Base-by-base conservation (phyloP, 345 rosid genomes). In the Schrenkiella parvula region DNA sequence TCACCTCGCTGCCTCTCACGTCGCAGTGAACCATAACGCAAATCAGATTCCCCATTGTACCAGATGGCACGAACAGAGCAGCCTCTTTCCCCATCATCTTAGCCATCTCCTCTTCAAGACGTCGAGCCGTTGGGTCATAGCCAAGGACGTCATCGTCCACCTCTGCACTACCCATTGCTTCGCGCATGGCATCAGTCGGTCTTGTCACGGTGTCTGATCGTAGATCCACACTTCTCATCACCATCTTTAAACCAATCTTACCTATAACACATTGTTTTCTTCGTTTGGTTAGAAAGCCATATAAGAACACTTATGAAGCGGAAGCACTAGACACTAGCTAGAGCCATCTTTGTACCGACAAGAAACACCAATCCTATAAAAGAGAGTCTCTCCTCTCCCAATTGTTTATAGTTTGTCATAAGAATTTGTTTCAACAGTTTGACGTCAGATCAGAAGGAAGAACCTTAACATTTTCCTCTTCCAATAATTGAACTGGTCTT, bases 1-100 rank as follows among this genome's bases (percentile, higher is more conserved):
- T 89, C 51, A 89, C 92, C 79, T 95, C 97, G 28, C 97, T 95
- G 47, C 96, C 99, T 64, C 97, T 80, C 28, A 82, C 64, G 22
- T 89, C 88, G 48, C 99, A 95, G 42, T 91, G 97, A 72, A 84
- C 93, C 68, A 95, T 90, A 8, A 95, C 96, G 57, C 99, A 84
- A 3, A 91, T 84, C 14, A 91, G 93, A 75, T 95, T 95, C n/a
- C 93, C 96, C 97, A 95, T 95, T 1, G 99, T 95, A 6, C 99
- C 99, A 0, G 99, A 91, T 4, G 97, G 95, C 48, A 95, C 96
- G 65, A 82, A 95, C 5, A 89, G 79, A 50, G 84, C 97, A 0
- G 93, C 93, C 60, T 95, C 99, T 87, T 95, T 95, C 65, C 92
- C 87, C 60, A 47, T 81, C 68, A 91, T 80, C 73, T 76, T 82